Percentiles rank a stretch among this genome's conserved stretches.
These are phyloP conservation scores for Komagataella mondaviorum DNA, from an alignment of 805 yeast species.

Conservation along the genomic window DNA sequence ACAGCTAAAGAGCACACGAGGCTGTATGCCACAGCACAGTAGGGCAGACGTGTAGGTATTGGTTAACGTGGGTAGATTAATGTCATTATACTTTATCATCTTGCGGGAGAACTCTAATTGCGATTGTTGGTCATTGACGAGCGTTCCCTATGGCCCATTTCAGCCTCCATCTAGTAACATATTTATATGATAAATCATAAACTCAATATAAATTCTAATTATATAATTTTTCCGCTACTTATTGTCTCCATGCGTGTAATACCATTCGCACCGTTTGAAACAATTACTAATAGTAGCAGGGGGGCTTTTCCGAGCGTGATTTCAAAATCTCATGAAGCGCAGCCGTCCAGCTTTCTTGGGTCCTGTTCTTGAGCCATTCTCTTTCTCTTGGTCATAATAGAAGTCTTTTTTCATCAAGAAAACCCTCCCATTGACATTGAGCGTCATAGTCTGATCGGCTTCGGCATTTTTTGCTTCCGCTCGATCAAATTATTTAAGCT, in stretches of 20 bases:
- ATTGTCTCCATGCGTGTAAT: too few relatives aligned
- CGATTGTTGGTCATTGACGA: not conserved
- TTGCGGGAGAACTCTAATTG: not conserved
- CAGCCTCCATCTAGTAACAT: not conserved
- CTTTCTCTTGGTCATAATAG: too few relatives aligned
- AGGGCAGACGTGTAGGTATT: not conserved
- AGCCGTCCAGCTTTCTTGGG: too few relatives aligned
- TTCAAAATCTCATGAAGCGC: too few relatives aligned
- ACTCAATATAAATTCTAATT: not conserved
- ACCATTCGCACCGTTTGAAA: too few relatives aligned
- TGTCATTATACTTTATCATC: not conserved
- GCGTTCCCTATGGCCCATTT: not conserved
- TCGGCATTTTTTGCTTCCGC: not conserved
- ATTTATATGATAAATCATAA: not conserved
- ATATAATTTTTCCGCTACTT: too few relatives aligned
- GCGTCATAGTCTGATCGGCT: not conserved
- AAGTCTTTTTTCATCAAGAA: too few relatives aligned
- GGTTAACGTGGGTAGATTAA: not conserved
- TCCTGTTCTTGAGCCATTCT: too few relatives aligned
- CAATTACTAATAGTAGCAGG: too few relatives aligned
- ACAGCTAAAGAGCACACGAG: constrained; percentile 73
- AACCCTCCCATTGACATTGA: not conserved
- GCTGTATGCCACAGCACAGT: constrained; percentile 30
- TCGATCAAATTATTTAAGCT: not conserved
- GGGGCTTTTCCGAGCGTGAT: too few relatives aligned